A percentile compares a stretch with the other conserved stretches of the same genome.
These are phyloP conservation scores for Apodospora peruviana DNA, from an alignment of 495 filamentous ascomycete genomes.

Conservation along the genomic window DNA sequence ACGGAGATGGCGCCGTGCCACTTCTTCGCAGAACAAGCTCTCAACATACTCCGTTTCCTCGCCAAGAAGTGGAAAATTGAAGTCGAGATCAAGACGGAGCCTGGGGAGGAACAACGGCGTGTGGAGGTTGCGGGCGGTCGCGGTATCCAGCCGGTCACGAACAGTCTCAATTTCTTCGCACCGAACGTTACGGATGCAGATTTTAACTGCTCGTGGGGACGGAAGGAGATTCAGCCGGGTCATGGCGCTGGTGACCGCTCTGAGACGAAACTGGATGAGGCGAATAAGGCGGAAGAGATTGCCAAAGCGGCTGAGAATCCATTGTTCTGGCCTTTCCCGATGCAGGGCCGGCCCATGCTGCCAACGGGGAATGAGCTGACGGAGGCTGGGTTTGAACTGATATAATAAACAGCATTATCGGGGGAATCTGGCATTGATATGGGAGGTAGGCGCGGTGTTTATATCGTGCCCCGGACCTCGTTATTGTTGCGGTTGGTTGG, in stretches of 20 bases:
- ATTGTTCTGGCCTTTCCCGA: slow-evolving; percentile 51
- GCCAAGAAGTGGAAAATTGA: slow-evolving; percentile 53
- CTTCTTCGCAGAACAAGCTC: slow-evolving; percentile 51
- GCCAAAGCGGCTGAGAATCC: slow-evolving; percentile 34
- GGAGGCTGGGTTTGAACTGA: slow-evolving; percentile 40
- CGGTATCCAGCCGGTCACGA: slow-evolving; percentile 31
- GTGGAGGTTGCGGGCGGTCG: slow-evolving; percentile 14
- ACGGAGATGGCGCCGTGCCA: slow-evolving; percentile 54
- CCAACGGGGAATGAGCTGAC: slow-evolving; percentile 36
- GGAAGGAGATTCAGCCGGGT: background rate
- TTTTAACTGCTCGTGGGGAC: slow-evolving; percentile 32
- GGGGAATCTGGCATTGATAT: too few relatives aligned
- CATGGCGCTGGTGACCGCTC: background rate
- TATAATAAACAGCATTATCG: too few relatives aligned
- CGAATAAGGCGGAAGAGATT: background rate
- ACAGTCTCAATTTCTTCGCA: slow-evolving; percentile 46
- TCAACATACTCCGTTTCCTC: slow-evolving; percentile 52
- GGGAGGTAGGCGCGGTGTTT: too few relatives aligned
- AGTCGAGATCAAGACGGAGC: slow-evolving; percentile 29
- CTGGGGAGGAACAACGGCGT: background rate
- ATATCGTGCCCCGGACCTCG: too few relatives aligned
- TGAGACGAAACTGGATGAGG: slow-evolving; percentile 2
- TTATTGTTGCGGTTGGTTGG: too few relatives aligned
- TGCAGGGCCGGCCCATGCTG: slow-evolving; percentile 49
- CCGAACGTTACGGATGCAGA: slow-evolving; percentile 40